These are phyloP conservation scores for Aureobasidium sp. DNA, from an alignment of 2,329 filamentous ascomycete genomes.

Conservation along the genomic window DNA sequence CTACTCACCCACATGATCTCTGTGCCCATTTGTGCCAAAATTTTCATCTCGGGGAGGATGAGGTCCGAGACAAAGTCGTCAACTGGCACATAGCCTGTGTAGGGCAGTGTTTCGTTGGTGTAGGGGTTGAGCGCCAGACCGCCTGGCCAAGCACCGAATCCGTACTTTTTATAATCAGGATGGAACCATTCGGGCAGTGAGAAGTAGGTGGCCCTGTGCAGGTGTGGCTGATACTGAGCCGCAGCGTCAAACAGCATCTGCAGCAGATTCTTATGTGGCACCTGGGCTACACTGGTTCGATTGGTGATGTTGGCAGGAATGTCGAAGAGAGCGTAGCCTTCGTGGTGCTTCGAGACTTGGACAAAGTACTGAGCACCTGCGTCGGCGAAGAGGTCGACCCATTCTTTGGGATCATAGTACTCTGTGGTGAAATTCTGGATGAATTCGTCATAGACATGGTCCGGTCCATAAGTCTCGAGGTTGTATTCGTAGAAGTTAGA, in stretches of 20 bases:
- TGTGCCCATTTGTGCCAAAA: slow-evolving; percentile 36
- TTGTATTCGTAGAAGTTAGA: slow-evolving; percentile 43
- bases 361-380: slow-evolving; percentile 46
- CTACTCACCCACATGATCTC: slow-evolving; percentile 34
- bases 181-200: slow-evolving; percentile 43
- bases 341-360: slow-evolving; percentile 41
- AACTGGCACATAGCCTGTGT: slow-evolving; percentile 39
- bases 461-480: slow-evolving; percentile 44
- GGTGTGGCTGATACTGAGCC: slow-evolving; percentile 35
- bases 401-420: slow-evolving; percentile 45
- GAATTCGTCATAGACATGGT: slow-evolving; percentile 51
- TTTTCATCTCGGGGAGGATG: slow-evolving; percentile 40
- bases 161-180: slow-evolving; percentile 36
- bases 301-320: slow-evolving; percentile 34
- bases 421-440: slow-evolving; percentile 48
- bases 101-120: slow-evolving; percentile 36
- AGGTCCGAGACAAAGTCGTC: slow-evolving; percentile 37
- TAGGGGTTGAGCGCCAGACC: slow-evolving; percentile 40
- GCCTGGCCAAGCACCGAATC: slow-evolving; percentile 35
- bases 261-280: slow-evolving; percentile 36
- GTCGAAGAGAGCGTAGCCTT: slow-evolving; percentile 42
- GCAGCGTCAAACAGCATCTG: slow-evolving; percentile 40
- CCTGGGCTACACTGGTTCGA: slow-evolving; percentile 34
- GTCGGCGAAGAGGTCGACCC: slow-evolving; percentile 48
- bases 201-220: slow-evolving; percentile 41